Evolutionary conservation across 2,329 filamentous ascomycete species (phyloP), one percentile per base, ranked within the genome.

Genomic region (Didymella glomerata): DNA sequence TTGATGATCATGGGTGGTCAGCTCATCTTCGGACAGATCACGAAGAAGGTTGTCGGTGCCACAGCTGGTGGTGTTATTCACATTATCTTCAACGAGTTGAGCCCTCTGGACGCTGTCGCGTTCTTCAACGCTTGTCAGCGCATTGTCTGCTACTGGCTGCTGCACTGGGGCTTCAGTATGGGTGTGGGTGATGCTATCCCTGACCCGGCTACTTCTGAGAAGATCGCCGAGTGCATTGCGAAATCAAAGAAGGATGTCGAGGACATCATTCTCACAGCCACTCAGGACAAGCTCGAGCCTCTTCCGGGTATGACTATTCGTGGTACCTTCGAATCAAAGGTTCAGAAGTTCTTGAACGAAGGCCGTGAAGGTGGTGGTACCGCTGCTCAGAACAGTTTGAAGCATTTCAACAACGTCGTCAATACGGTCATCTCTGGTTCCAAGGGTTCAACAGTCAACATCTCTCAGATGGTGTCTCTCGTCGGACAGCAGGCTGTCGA

Each of bases 371-470:
- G 93, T 77, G 95, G 95, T 73, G 95, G 95, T 88, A 94, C 90
- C 22, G 90, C 89, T 49, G 96, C 95, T 0, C 91, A 96, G 79
- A 90, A 92, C 80, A 93, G 91, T 83, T 81, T 99, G 76, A 97
- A 97, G 81, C 92, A 97, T 79, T 84, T 91, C 71, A 99, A 99
- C 84, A 97, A 98, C 72, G 94, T 94, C 49, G 92, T 96, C 54
- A 92, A 93, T 74, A 99, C 98, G 91, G 93, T 96, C 61, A 88
- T 89, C 52, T 97, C 95, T 59, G 95, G 95, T 72, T 99, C 96
- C 68, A 99, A 99, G 83, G 95, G 95, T 77, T 98, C 95, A 2
- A 94, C 92, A 13, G 98, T 99, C 84, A 99, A 99, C 78, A 98
- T 99, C 70, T 97, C 96, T 16, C 95, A 99, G 80, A 99, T 99